Conservation (phyloP, 139 green algal genomes). For the Coelastrella sp. region DNA sequence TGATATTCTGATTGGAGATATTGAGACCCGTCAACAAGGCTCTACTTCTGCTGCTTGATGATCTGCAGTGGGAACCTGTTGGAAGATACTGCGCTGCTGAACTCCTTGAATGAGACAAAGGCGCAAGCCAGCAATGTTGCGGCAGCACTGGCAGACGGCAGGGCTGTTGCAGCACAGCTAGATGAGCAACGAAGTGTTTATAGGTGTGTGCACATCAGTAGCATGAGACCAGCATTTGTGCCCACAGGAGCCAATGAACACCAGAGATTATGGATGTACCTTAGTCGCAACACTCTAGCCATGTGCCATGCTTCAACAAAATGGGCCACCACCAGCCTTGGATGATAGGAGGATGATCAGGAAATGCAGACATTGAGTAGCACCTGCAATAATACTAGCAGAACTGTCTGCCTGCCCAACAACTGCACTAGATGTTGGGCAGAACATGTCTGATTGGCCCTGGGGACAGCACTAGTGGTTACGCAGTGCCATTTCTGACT, state of each 20-base stretch:
- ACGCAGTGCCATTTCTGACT: neutral
- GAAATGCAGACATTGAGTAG: too few relatives aligned
- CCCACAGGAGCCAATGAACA: neutral
- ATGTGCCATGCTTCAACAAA: too few relatives aligned
- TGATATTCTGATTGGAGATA: neutral
- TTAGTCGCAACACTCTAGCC: too few relatives aligned
- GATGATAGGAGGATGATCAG: too few relatives aligned
- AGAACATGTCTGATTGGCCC: too few relatives aligned
- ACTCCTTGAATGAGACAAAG: slow-evolving; percentile 84
- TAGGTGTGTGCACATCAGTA: neutral
- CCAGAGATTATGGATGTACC: too few relatives aligned
- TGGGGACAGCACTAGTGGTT: too few relatives aligned
- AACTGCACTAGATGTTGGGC: too few relatives aligned
- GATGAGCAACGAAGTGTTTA: slow-evolving; percentile 35
- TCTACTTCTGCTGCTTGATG: neutral
- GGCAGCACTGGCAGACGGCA: slow-evolving; percentile 66
- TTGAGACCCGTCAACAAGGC: neutral
- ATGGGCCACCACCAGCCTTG: too few relatives aligned
- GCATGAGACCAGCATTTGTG: too few relatives aligned
- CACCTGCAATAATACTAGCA: too few relatives aligned
- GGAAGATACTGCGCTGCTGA: slow-evolving; percentile 83
- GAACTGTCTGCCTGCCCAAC: too few relatives aligned
- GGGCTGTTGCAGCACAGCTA: slow-evolving; percentile 59
- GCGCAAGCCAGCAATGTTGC: slow-evolving; percentile 66
- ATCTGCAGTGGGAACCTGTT: slow-evolving; percentile 73